These are phyloP conservation scores for Gnomoniopsis smithogilvyi DNA, from an alignment of 2,329 filamentous ascomycete genomes.

Conservation along the genomic window DNA sequence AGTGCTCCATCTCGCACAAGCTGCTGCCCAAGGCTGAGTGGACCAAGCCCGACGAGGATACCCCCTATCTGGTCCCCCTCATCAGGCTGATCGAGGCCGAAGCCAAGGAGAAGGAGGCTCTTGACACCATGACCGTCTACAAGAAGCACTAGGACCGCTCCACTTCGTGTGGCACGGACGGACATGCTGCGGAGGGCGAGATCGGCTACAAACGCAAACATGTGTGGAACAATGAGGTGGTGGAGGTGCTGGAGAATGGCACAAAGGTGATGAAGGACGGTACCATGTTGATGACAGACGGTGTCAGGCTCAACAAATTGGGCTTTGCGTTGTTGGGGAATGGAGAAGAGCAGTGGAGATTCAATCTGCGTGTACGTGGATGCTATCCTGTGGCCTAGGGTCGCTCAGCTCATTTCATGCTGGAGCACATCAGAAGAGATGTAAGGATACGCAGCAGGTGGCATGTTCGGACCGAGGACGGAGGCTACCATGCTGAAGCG, in stretches of 20 bases:
- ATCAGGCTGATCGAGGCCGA: constrained; percentile 47
- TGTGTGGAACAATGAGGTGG: not conserved
- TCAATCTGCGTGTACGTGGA: not conserved
- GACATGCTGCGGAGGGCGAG: not conserved
- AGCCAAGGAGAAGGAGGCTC: constrained; percentile 48
- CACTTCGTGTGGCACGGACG: not conserved
- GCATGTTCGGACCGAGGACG: not conserved
- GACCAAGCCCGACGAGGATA: constrained; percentile 57
- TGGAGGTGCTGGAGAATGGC: not conserved
- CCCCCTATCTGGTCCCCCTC: constrained; percentile 51
- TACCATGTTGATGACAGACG: too few relatives aligned
- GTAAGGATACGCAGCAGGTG: not conserved
- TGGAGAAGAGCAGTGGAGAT: not conserved
- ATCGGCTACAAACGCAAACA: not conserved
- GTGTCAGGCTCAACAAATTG: not conserved
- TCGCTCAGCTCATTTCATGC: too few relatives aligned
- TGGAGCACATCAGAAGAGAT: not conserved
- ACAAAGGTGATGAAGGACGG: not conserved
- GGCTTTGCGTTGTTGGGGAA: not conserved
- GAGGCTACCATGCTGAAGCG: too few relatives aligned
- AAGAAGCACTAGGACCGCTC: constrained; percentile 40
- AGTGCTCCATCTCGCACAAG: constrained; percentile 65
- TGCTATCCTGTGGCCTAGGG: too few relatives aligned
- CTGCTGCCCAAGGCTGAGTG: constrained; percentile 60
- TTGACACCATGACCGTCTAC: constrained; percentile 48